Evolutionary conservation across 225 moss, liverwort and hornwort species (phyloP), one percentile per base, ranked within the genome.

Genomic region (Pseudisothecium myosuroides): DNA sequence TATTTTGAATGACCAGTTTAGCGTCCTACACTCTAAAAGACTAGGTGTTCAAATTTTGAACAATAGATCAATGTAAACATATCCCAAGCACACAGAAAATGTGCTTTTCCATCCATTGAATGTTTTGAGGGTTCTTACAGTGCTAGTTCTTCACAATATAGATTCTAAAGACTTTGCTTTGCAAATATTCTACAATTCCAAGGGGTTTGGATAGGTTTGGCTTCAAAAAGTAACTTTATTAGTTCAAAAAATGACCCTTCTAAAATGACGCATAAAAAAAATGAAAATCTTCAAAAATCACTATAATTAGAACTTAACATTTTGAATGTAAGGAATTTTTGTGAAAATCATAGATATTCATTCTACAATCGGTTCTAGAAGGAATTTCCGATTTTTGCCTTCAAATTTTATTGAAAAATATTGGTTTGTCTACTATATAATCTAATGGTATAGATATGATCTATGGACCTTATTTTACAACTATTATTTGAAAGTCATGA

Each of bases 101-200:
- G 2, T 69, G 4, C 5, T 39, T 69, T 69, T 24, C 2, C 22
- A 39, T 24, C 32, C 5, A 65, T 32, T 17, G 7, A 56, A 21
- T 56, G 9, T 71, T 71, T 41, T 15, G 5, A 72, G 43, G 43
- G 3, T 41, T 27, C 4, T 16, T 72, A 43, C 17, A 10, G 41
- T 10, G 10, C 9, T 1, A 9, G 1, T 17, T 28, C 5, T 32
- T 34, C 4, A 18, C 0, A 0, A 0, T 32, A 20, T 20, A 49
- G 3, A 31, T 49, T 75, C 5, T 75, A 3, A 20, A 76, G 12
- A 76, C 7, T 19, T 49, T 12, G 75, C 7, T 19, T 20, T 75
- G 32, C 2, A 49, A 75, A 32, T 29, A 31, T 47, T 31, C 18
- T 74, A 49, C 7, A 49, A 74, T 19, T 47, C 18, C 4, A 47